These are phyloP conservation scores for Furcasterigmium sp. DNA, from an alignment of 2,329 filamentous ascomycete species.

Conservation along the genomic window DNA sequence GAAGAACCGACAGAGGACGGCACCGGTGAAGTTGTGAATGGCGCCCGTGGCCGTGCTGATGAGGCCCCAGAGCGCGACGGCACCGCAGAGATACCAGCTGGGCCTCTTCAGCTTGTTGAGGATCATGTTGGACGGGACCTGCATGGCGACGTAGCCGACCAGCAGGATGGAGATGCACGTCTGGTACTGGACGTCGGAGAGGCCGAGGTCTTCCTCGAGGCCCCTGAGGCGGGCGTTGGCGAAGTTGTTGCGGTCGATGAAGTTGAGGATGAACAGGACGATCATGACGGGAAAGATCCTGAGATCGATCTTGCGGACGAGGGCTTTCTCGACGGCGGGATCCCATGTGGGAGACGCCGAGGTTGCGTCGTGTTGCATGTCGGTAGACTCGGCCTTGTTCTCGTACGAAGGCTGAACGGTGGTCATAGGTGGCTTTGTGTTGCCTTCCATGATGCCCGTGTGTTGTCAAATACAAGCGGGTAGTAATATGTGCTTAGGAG, in stretches of 20 bases:
- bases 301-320: slow-evolving; percentile 24
- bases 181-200: slow-evolving; percentile 22
- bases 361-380: neutral
- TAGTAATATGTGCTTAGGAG: neutral
- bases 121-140: slow-evolving; percentile 8
- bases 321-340: slow-evolving; percentile 12
- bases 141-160: slow-evolving; percentile 4
- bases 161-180: neutral
- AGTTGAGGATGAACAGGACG: slow-evolving; percentile 30
- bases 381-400: neutral
- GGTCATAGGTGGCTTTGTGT: neutral
- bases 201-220: slow-evolving; percentile 27
- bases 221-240: slow-evolving; percentile 14
- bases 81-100: slow-evolving; percentile 38
- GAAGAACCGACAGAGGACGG: slow-evolving; percentile 6
- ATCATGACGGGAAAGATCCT: slow-evolving; percentile 24
- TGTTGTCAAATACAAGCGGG: neutral
- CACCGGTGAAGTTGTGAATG: slow-evolving; percentile 1
- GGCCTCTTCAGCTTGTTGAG: slow-evolving; percentile 6
- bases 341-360: neutral
- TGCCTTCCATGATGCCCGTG: neutral
- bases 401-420: neutral
- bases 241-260: slow-evolving; percentile 16
- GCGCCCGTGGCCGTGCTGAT: slow-evolving; percentile 31
- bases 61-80: slow-evolving; percentile 55